A percentile compares a stretch with the other conserved stretches of the same genome.
phyloP scores from a whole-genome alignment of 23 red algal species.

The Gracilaria gracilis region DNA sequence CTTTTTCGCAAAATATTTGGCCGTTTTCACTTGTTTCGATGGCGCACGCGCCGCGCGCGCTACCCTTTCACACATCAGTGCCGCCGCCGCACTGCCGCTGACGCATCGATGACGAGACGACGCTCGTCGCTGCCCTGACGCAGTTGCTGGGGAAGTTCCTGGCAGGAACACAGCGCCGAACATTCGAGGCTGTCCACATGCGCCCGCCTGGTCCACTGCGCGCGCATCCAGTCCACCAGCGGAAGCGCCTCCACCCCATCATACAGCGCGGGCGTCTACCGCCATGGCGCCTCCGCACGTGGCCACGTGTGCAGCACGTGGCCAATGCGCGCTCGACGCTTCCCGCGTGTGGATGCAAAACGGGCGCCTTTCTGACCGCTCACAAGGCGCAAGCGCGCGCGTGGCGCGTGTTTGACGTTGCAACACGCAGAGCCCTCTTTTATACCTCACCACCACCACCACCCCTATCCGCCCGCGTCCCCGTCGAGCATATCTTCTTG shows the following conservation, averaged over 20 bases:
- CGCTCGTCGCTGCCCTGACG: too few relatives aligned
- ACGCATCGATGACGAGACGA: too few relatives aligned
- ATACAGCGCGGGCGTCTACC: background rate
- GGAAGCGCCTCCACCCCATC: too few relatives aligned
- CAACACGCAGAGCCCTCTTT: background rate
- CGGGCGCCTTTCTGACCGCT: conserved; percentile 7
- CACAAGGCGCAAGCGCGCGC: background rate
- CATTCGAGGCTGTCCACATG: too few relatives aligned
- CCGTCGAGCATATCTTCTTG: background rate
- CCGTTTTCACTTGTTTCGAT: too few relatives aligned
- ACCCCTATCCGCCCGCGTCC: background rate
- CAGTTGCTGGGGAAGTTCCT: too few relatives aligned
- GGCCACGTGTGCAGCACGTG: background rate
- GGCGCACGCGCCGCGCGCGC: background rate
- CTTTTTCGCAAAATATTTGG: background rate
- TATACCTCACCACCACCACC: background rate
- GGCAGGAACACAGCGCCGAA: too few relatives aligned
- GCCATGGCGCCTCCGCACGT: background rate
- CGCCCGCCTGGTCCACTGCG: too few relatives aligned
- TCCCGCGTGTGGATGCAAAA: background rate
- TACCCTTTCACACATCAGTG: too few relatives aligned
- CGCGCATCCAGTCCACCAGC: too few relatives aligned
- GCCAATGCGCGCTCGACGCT: background rate
- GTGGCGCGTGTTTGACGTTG: background rate
- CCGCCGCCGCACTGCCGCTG: too few relatives aligned